Percentiles rank a stretch among this genome's conserved stretches.
Conservation (phyloP, 805 yeast genomes). For the Candida silvatica region DNA sequence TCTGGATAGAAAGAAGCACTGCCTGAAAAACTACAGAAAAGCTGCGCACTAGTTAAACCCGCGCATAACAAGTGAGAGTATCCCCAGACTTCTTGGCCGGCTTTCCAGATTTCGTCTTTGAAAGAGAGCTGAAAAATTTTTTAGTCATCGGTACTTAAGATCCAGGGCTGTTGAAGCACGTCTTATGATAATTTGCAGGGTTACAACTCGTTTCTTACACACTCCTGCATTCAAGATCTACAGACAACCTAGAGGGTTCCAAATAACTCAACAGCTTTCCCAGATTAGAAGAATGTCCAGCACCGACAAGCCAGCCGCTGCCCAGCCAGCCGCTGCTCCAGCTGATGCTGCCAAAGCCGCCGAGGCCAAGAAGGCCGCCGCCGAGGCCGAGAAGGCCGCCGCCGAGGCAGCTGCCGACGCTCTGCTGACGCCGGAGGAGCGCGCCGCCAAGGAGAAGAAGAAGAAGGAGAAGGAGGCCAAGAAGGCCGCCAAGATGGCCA, state of each 20-base stretch:
- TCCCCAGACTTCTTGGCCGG: too few species aligned
- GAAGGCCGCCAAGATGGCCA: conserved; percentile 47
- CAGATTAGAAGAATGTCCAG: too few species aligned
- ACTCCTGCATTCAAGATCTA: neutral
- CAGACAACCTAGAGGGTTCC: neutral
- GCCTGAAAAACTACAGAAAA: too few species aligned
- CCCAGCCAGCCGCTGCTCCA: neutral
- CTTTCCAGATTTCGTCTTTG: too few species aligned
- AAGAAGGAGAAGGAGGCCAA: conserved; percentile 62
- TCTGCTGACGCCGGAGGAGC: conserved; percentile 26
- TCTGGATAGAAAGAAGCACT: too few species aligned
- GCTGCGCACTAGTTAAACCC: too few species aligned
- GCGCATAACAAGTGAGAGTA: too few species aligned
- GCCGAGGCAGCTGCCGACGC: neutral
- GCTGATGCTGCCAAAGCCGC: neutral
- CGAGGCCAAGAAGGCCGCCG: neutral
- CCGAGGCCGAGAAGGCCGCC: neutral
- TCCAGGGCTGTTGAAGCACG: too few species aligned
- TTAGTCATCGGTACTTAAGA: too few species aligned
- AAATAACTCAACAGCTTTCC: neutral
- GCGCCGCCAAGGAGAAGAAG: conserved; percentile 32
- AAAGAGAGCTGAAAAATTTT: too few species aligned
- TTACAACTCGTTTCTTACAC: neutral
- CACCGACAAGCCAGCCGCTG: neutral
- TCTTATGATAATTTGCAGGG: neutral